Percentiles rank a stretch among this genome's conserved stretches.
Evolutionary conservation across 805 yeast genomes (phyloP).

Genomic region (Kodamaea sagamina): DNA sequence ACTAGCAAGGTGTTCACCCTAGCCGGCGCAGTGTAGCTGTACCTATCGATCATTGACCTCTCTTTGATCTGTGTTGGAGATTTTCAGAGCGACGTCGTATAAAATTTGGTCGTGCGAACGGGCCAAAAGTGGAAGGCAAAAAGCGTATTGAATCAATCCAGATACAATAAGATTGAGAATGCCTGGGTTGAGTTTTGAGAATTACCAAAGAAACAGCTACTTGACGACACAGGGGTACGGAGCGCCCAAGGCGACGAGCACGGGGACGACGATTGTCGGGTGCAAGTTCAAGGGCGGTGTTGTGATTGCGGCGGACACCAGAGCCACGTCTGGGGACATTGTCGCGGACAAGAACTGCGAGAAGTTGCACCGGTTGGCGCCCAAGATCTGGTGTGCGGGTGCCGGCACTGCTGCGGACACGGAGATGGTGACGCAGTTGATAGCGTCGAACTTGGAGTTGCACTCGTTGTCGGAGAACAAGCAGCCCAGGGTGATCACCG

Average conservation of each 20-base stretch:
- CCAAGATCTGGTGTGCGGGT: conserved; percentile 98
- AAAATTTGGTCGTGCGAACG: not conserved
- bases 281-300: conserved; percentile 92
- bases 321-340: conserved; percentile 95
- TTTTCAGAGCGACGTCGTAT: conserved; percentile 1
- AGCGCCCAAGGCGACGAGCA: conserved; percentile 88
- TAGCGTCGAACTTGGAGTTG: conserved; percentile 85
- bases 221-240: conserved; percentile 72
- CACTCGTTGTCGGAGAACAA: conserved; percentile 83
- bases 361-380: conserved; percentile 85
- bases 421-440: conserved; percentile 94
- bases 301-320: conserved; percentile 96
- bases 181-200: conserved; percentile 93
- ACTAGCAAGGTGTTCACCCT: conserved; percentile 65
- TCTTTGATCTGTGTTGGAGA: not conserved
- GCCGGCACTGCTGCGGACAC: conserved; percentile 99
- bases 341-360: conserved; percentile 99
- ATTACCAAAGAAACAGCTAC: conserved; percentile 83
- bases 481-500: conserved; percentile 90
- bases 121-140: conserved; percentile 10
- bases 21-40: conserved; percentile 63
- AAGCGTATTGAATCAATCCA: not conserved
- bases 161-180: conserved; percentile 41
- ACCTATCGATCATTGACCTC: conserved; percentile 16
- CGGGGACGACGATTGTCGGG: conserved; percentile 99